Evolutionary conservation across 257 asterid species (phyloP).

Genomic region (Thymus quinquecostatus): DNA sequence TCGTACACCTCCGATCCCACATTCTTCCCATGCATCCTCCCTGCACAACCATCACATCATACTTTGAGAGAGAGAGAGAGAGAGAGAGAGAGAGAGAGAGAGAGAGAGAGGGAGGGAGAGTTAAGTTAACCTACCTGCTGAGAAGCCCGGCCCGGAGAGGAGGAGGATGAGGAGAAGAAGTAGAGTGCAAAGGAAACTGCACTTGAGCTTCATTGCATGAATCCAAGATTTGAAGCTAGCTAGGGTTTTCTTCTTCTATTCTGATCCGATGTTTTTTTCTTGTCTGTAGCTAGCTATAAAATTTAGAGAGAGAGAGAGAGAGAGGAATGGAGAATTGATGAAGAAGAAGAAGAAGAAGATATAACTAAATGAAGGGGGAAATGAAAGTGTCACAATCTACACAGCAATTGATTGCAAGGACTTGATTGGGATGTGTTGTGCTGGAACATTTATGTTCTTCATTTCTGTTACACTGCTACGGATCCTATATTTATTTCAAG

Average conservation of each 20-base stretch:
- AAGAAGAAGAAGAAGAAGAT: slow-evolving; percentile 27
- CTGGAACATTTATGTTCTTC: slow-evolving; percentile 50
- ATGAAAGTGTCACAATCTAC: slow-evolving; percentile 51
- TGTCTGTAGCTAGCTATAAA: not conserved
- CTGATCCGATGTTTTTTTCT: not conserved
- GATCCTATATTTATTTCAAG: no score
- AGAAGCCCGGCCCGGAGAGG: slow-evolving; percentile 30
- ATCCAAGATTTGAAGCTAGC: slow-evolving; percentile 4
- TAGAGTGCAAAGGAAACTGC: slow-evolving; percentile 20
- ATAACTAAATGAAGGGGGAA: slow-evolving; percentile 18
- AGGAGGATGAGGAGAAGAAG: slow-evolving; percentile 40
- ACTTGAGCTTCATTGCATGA: slow-evolving; percentile 42
- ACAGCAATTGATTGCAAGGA: slow-evolving; percentile 67
- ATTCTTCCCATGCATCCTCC: slow-evolving; percentile 38
- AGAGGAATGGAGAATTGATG: slow-evolving; percentile 8
- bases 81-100: not conserved
- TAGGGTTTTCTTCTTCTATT: not conserved
- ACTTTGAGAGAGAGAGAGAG: not conserved
- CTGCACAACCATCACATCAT: slow-evolving; percentile 26
- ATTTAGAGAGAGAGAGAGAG: not conserved
- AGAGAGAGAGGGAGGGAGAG: not conserved
- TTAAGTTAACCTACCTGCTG: slow-evolving; percentile 33
- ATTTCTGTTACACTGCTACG: not conserved
- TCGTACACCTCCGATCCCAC: slow-evolving; percentile 46
- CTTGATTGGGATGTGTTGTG: slow-evolving; percentile 53